Base-by-base conservation (phyloP, 306 rosid species). In the Sechiopsis laciniata region DNA sequence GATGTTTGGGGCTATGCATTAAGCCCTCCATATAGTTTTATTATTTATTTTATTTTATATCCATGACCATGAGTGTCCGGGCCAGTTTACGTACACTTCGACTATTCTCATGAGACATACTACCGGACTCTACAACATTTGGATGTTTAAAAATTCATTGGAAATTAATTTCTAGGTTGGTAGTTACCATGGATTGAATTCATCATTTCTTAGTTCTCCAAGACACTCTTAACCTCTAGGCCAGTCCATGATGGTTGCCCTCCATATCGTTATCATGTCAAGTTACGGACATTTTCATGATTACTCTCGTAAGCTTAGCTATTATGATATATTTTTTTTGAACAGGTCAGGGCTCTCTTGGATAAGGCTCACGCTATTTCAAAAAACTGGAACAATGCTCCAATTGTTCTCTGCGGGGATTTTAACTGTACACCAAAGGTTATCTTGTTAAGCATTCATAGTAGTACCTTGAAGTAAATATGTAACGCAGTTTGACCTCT, bases 371-470 rank as follows among this genome's bases (percentile, higher is more conserved):
- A 84, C 53, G 84, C 92, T 79, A 84, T 89, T 74, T 90, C 97
- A 78, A 77, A 87, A 82, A 67, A 78, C 64, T 90, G 98, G 98
- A 78, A 90, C 75, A 85, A 84, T 77, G 89, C 98, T 75, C 98
- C 97, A 35, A 69, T 94, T 74, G 90, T 90, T 79, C 77, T 90
- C 72, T 94, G 98, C 73, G 97, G 98, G 75, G 98, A 94, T 89
- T 94, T 87, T 77, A 94, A 94, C 80, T 94, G 96, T 80, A 89
- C 95, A 14, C 98, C 97, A 0, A 91, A 94, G 97, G 98, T 94
- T 77, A 64, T 65, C 72, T 77, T 40, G 72, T 78, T 14, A 17
- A 71, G 62, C 74, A 80, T 75, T 71, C 37, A 29, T 75, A 58
- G 68, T 22, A 26, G 35, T 17, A 3, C 60, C 35, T 20, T 42